phyloP scores from a whole-genome alignment of 305 asterid genomes.

The Euphrasia arctica region DNA sequence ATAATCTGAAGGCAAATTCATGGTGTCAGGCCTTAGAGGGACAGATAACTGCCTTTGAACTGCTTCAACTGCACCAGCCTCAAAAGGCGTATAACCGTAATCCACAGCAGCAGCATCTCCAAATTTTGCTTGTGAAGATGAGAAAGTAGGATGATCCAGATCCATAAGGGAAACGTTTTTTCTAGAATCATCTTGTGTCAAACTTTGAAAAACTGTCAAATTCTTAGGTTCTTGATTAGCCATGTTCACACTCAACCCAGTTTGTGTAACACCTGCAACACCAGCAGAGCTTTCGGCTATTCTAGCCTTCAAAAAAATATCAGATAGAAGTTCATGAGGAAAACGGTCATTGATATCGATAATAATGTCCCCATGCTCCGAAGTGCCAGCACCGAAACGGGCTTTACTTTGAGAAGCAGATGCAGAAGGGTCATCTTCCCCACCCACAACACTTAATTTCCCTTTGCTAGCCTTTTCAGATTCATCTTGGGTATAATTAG shows the following conservation, averaged over 20 bases:
- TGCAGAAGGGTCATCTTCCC: slow-evolving; percentile 39
- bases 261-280: slow-evolving; percentile 40
- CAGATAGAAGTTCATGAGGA: slow-evolving; percentile 75
- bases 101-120: slow-evolving; percentile 46
- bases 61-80: slow-evolving; percentile 35
- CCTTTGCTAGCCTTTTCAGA: slow-evolving; percentile 39
- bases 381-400: slow-evolving; percentile 32
- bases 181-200: slow-evolving; percentile 67
- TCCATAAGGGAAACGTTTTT: slow-evolving; percentile 86
- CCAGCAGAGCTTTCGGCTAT: slow-evolving; percentile 40
- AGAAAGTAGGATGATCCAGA: slow-evolving; percentile 71
- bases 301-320: slow-evolving; percentile 66
- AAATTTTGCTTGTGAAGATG: slow-evolving; percentile 41
- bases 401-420: slow-evolving; percentile 43
- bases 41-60: slow-evolving; percentile 46
- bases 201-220: slow-evolving; percentile 81
- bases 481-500: slow-evolving; percentile 39
- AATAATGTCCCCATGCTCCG: slow-evolving; percentile 64
- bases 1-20: slow-evolving; percentile 55
- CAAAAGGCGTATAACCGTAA: slow-evolving; percentile 48
- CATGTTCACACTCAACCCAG: slow-evolving; percentile 74
- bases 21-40: slow-evolving; percentile 40
- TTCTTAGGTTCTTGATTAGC: slow-evolving; percentile 73
- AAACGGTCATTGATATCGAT: slow-evolving; percentile 82
- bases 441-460: slow-evolving; percentile 32